phyloP scores from a whole-genome alignment of 2,329 filamentous ascomycete genomes.

The Lecanoromycetidae sp. region DNA sequence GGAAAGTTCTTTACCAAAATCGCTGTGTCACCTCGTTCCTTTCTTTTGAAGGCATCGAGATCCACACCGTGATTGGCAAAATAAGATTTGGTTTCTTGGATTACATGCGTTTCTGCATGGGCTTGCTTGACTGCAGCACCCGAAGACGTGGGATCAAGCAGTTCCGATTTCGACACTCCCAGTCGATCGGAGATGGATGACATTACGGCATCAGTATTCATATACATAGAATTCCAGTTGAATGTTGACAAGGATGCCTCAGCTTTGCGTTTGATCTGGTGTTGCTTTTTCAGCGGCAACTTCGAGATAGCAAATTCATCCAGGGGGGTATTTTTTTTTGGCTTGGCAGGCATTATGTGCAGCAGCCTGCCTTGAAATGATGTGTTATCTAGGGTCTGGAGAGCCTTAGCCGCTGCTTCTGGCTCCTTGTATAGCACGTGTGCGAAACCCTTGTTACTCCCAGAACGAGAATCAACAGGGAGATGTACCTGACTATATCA shows the following conservation, averaged over 20 bases:
- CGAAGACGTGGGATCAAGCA: conserved; percentile 89
- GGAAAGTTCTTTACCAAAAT: conserved; percentile 94
- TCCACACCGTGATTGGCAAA: conserved; percentile 81
- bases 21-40: conserved; percentile 69
- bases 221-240: conserved; percentile 99
- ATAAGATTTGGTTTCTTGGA: conserved; percentile 90
- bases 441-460: conserved; percentile 77
- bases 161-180: conserved; percentile 77
- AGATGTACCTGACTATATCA: conserved; percentile 60
- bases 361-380: conserved; percentile 86
- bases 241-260: conserved; percentile 69
- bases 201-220: conserved; percentile 90
- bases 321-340: conserved; percentile 68
- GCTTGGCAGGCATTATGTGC: conserved; percentile 74
- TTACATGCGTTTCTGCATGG: conserved; percentile 88
- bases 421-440: conserved; percentile 68
- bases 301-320: conserved; percentile 87
- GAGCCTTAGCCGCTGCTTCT: conserved; percentile 64
- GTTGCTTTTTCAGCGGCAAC: conserved; percentile 86
- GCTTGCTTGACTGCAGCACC: conserved; percentile 94
- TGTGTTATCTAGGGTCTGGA: conserved; percentile 65
- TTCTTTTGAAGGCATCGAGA: conserved; percentile 77
- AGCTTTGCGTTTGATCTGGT: conserved; percentile 72
- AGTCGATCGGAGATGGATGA: conserved; percentile 75
- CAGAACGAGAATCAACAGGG: conserved; percentile 56